phyloP scores from a whole-genome alignment of 768 basidiomycete species.

The Trametopsis cervina region DNA sequence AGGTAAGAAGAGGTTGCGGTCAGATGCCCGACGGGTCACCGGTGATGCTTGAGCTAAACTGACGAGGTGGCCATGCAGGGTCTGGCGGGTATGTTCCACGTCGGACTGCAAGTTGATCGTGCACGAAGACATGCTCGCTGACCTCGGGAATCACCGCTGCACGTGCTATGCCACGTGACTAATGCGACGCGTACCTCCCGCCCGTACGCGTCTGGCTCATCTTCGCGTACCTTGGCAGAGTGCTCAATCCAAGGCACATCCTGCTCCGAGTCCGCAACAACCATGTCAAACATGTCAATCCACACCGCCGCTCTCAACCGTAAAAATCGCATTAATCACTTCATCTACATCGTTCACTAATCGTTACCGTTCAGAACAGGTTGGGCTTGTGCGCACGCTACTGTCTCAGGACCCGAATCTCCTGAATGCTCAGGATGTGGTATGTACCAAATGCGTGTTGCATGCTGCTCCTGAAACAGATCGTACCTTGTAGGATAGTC shows the following conservation, averaged over 20 bases:
- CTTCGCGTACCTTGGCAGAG: conserved; percentile 1
- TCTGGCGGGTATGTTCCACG: no score
- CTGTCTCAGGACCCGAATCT: conserved; percentile 53
- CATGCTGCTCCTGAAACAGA: background rate
- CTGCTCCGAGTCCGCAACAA: background rate
- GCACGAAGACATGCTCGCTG: no score
- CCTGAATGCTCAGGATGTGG: conserved; percentile 57
- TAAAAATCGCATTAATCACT: conserved; percentile 18
- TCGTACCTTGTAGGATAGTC: conserved; percentile 47
- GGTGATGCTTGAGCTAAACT: conserved; percentile 7
- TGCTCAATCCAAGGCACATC: background rate
- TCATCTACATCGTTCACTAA: background rate
- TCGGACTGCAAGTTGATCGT: no score
- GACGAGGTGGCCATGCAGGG: conserved; percentile 2
- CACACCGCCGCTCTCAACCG: conserved; percentile 70
- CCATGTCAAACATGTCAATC: conserved; percentile 30
- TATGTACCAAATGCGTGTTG: conserved; percentile 24
- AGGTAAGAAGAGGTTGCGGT: background rate
- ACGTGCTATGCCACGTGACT: conserved; percentile 1
- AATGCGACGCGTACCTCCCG: conserved; percentile 2
- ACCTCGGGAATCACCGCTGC: background rate
- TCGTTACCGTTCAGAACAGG: conserved; percentile 44
- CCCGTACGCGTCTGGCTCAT: background rate
- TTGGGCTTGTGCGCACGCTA: conserved; percentile 61
- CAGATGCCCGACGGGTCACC: background rate